Base-by-base conservation (phyloP, 1,284 basidiomycete genomes). In the Leccinum pseudoinsigne region DNA sequence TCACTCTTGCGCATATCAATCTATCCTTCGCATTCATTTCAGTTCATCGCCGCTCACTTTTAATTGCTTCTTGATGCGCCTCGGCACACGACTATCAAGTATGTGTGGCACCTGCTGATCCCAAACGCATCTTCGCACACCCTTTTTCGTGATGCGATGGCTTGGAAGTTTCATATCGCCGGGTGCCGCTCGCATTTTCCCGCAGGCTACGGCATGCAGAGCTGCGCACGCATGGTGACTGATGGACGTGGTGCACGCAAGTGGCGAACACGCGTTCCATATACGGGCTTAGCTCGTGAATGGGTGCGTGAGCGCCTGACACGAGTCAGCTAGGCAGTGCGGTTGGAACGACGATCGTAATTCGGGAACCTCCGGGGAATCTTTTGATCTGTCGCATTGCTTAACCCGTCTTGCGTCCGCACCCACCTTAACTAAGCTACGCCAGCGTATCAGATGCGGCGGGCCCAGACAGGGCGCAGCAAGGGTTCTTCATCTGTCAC, bases 171-270 rank as follows among this genome's bases (percentile, higher is more conserved):
- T 69, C 64, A 68, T 67, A 59, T 65, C 57, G 56, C 58, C 53
- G 57, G 59, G 45, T 53, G 61, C 60, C 68, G 54, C 31, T 70
- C 64, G 71, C 71, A 58, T 59, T 62, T 72, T 72, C 62, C 68
- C 68, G 66, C 62, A 64, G 50, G 62, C 54, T 69, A 72, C 69
- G 72, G 68, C 72, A 73, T 69, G 64, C 65, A 54, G 63, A 64
- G 50, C 64, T 70, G 69, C 59, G 65, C 66, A 66, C 65, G 63
- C 62, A 66, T 66, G 64, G 65, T 76, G 74, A 72, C 45, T 76
- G 72, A 75, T 76, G 72, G 63, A 57, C 28, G 61, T 62, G 55
- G 68, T 60, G 57, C 71, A 70, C 55, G 61, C 65, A 58, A 36
- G 71, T 65, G 66, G 67, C 62, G 65, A 61, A 60, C 72, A 71